Evolutionary conservation across 306 rosid genomes (phyloP).

Genomic region (Luffa aegyptiaca): DNA sequence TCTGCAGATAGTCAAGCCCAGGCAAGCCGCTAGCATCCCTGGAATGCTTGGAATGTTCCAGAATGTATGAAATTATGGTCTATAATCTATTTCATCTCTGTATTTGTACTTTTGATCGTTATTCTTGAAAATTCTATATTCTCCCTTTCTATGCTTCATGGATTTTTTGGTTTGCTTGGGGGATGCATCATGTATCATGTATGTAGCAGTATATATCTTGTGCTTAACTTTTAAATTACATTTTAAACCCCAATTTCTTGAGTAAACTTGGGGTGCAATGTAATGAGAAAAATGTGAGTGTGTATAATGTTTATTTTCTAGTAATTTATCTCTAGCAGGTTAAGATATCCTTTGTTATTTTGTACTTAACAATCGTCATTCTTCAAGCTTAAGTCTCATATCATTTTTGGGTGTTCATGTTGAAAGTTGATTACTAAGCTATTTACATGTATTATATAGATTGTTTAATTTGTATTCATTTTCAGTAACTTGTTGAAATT

Average conservation of each 20-base stretch:
- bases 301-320: neutral
- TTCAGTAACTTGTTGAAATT: neutral
- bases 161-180: neutral
- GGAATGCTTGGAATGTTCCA: constrained; percentile 99
- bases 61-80: constrained; percentile 49
- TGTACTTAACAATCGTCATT: neutral
- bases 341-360: neutral
- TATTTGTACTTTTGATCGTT: neutral
- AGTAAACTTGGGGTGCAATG: neutral
- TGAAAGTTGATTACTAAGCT: neutral
- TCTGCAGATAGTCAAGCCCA: constrained; percentile 91
- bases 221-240: neutral
- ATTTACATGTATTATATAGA: neutral
- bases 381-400: neutral
- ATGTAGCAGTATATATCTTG: neutral
- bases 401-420: neutral
- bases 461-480: neutral
- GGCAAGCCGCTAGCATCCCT: constrained; percentile 99
- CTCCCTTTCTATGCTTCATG: neutral
- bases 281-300: neutral
- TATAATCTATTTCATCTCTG: neutral
- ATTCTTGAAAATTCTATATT: neutral
- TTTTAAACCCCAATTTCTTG: neutral
- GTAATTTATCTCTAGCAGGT: neutral
- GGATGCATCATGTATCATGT: neutral